Evolutionary conservation across 176 grass and related monocot species (phyloP), one percentile per base, ranked within the genome.

Genomic region (Zea mays): DNA sequence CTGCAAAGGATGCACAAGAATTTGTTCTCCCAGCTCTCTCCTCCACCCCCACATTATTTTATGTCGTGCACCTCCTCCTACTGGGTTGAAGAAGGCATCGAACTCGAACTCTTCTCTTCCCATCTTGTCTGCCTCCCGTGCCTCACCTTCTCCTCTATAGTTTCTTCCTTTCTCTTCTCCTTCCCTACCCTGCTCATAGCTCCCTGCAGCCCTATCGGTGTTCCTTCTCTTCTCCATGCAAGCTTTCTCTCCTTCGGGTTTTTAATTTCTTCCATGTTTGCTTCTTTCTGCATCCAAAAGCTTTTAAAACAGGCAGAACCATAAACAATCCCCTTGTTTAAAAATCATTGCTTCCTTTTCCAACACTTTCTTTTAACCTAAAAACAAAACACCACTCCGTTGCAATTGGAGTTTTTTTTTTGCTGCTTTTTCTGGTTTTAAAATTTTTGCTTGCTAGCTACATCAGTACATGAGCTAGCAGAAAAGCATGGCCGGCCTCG

Each of bases 401-500:
- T 89, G 68, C 82, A 73, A 80, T 88, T 86, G 46, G 61, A 37
- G 80, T 58, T 79, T 62, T 61, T 61, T 55, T 69, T 14, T 5
- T 45, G 17, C 27, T 83, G 27, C 72, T 84, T 89, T 89, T 78
- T 70, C 48, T 43, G 17, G 79, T 72, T 79, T 86, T 65, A 46
- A 67, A 66, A 65, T 74, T 76, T 80, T 58, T 76, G 66, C 65
- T 88, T 48, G 77, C 58, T 49, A 81, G 86, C 39, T 81, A 79
- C 80, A 84, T 88, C 81, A 84, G 76, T 94, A 85, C 87, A 89
- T 93, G 96, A 87, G 87, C 84, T 91, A 96, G 88, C 27, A 68
- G 75, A 76, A 78, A 88, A 88, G 82, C 86, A 99, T 99, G 96
- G 96, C 90, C 21, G 96, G 92, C 36, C 84, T 99, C 83, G 92